These are phyloP conservation scores for Solanum lycopersicoides DNA, from an alignment of 257 asterid species.

Conservation along the genomic window DNA sequence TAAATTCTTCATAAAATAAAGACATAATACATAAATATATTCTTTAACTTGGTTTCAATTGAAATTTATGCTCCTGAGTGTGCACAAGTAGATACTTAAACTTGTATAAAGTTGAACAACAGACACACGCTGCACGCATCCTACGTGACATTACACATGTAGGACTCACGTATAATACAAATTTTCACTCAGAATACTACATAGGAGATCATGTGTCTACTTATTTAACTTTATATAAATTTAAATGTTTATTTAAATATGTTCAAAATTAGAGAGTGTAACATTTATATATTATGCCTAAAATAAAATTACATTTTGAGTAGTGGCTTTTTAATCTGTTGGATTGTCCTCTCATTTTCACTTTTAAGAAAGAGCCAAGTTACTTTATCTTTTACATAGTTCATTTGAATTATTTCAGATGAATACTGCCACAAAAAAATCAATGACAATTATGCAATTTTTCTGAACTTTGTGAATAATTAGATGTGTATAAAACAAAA, in stretches of 20 bases:
- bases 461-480: not conserved
- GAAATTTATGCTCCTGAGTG: not conserved
- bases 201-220: not conserved
- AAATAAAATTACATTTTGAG: not conserved
- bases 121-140: not conserved
- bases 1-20: not conserved
- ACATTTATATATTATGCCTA: not conserved
- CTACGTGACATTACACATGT: not conserved
- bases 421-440: not conserved
- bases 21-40: not conserved
- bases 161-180: not conserved
- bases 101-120: not conserved
- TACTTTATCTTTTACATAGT: not conserved
- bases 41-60: not conserved
- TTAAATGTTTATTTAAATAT: not conserved
- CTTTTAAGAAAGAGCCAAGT: not conserved
- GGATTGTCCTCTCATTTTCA: not conserved
- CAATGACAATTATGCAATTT: not conserved
- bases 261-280: not conserved
- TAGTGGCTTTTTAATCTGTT: not conserved
- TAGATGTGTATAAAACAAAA: not conserved
- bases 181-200: not conserved
- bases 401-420: not conserved
- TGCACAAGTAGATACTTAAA: not conserved
- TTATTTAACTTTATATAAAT: not conserved